These are phyloP conservation scores for Ogataea paraovalis DNA, from an alignment of 805 yeast genomes.

Conservation along the genomic window DNA sequence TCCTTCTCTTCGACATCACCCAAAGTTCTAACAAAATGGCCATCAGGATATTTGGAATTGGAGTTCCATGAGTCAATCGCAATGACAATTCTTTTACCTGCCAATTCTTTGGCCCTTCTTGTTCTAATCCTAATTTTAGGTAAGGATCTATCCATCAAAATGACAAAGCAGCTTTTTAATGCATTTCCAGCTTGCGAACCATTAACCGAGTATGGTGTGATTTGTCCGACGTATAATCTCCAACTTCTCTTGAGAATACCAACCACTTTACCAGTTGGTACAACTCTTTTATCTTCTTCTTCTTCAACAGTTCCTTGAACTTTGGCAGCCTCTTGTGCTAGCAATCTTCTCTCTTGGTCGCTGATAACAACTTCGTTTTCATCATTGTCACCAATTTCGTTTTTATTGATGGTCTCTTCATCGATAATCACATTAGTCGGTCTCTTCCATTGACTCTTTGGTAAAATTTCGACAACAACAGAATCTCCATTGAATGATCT, in stretches of 20 bases:
- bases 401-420: constrained; percentile 58
- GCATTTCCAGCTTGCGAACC: constrained; percentile 56
- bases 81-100: constrained; percentile 88
- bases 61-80: constrained; percentile 93
- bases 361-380: constrained; percentile 46
- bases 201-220: constrained; percentile 69
- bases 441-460: constrained; percentile 81
- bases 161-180: constrained; percentile 74
- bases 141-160: constrained; percentile 82
- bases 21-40: constrained; percentile 85
- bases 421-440: constrained; percentile 80
- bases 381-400: constrained; percentile 55
- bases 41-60: constrained; percentile 81
- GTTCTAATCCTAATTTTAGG: constrained; percentile 88
- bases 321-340: constrained; percentile 72
- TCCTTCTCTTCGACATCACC: constrained; percentile 89
- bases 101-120: constrained; percentile 73
- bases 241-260: constrained; percentile 87
- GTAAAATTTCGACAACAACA: constrained; percentile 86
- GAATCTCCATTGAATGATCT: constrained; percentile 90
- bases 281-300: constrained; percentile 45
- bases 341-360: constrained; percentile 65
- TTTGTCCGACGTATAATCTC: constrained; percentile 94
- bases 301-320: constrained; percentile 46
- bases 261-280: constrained; percentile 93